Base-by-base conservation (phyloP, 176 grass and related monocot genomes). In the Bolboschoenus planiculmis region DNA sequence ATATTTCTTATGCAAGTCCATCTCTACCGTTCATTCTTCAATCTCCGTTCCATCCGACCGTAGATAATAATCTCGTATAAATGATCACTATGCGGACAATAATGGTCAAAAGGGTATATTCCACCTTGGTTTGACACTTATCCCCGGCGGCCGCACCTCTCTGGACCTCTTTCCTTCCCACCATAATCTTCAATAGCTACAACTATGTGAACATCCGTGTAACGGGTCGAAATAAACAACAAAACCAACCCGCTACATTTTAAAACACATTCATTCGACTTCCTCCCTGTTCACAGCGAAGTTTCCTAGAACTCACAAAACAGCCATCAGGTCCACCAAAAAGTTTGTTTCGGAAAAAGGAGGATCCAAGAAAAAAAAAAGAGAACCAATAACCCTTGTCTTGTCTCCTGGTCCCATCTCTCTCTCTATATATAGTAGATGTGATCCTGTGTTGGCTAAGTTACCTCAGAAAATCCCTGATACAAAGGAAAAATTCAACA, bases 121-220 rank as follows among this genome's bases (percentile, higher is more conserved):
- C 79, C 79, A 81, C 56, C 55, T 4, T 53, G 58, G 7, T 81
- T 64, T 81, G 79, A 81, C n/a, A n/a, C 79, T 60, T 48, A 33
- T 63, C 6, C 15, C 31, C 18, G 56, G 56, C 56, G 79, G 56
- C 56, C 26, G 36, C 34, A 63, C n/a, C 79, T 81, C 18, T 2
- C 57, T 26, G 31, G 35, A 47, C 57, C 27, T 26, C 1, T 13
- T 81, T 47, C 8, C 37, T 27, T n/a, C 7, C 37, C 4, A 7
- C 47, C 23, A 39, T 21, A 63, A 29, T 64, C 79, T 26, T 10
- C 55, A 18, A 29, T 62, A 8, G 16, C 5, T 51, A 18, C 21
- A 37, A 56, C 20, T 0, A 20, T 27, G 42, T 5, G 1, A 7
- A 5, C 58, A 26, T 9, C 23, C 39, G 9, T 64, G 36, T 81